Base-by-base conservation (phyloP, 1,284 basidiomycete genomes). In the Hypsizygus ulmarius region DNA sequence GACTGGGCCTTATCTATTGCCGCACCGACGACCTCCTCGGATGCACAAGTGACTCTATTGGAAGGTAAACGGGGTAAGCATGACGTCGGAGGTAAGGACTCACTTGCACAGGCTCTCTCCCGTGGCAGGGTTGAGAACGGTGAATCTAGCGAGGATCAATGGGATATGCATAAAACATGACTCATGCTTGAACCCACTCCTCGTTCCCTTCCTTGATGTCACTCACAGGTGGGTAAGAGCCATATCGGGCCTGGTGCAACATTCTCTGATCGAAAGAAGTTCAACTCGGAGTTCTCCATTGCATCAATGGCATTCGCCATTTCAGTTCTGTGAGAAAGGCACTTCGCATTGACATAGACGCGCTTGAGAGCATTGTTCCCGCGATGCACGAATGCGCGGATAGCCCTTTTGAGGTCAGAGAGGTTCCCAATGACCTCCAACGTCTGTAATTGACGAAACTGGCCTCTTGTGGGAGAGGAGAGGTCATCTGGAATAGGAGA, bases 81-180 rank as follows among this genome's bases (percentile, higher is more conserved):
- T 11, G n/a, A 14, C 35, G 36, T 42, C 15, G 18, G 44, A 42
- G 7, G 21, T 11, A 30, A 25, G 19, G 15, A 70, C 81, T 53
- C 65, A 87, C 84, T 68, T 73, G 66, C 70, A 81, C 19, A 89
- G 62, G 5, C 70, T 62, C 51, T 81, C 67, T 16, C 83, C 82
- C 0, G 76, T 88, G 1, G 87, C 84, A 2, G 87, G 84, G 61
- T 88, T 86, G 38, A 62, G 61, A 21, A 92, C 75, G 9, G 61
- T 58, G 43, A 87, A 74, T 37, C 82, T 60, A 39, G 35, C 25
- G 9, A 40, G 14, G 21, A 12, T 38, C 19, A 41, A 38, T 27
- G 29, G 9, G 11, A 11, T 11, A 44, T 0, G 2, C 21, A 19
- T 5, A 4, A 16, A 37, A 29, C 1, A 29, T 5, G 14, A 30